A percentile compares a stretch with the other conserved stretches of the same genome.
Evolutionary conservation across 345 rosid species (phyloP).

Genomic region (Citrus maxima): DNA sequence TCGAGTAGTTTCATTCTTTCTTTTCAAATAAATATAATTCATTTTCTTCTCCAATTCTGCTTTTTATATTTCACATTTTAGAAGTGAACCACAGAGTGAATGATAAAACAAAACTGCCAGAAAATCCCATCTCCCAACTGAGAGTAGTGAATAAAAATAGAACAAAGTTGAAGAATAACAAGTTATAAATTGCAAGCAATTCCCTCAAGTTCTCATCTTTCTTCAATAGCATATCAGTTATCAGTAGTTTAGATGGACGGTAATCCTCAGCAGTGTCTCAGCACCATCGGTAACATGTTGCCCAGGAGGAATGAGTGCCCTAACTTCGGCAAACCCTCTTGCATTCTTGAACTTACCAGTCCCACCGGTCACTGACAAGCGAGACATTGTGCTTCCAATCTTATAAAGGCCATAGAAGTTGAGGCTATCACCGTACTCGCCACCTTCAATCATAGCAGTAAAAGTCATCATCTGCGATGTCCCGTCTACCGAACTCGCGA

Average conservation of each 20-base stretch:
- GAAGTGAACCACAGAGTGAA: background rate
- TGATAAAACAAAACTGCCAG: background rate
- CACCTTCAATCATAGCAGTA: slow-evolving; percentile 51
- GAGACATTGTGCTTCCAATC: slow-evolving; percentile 43
- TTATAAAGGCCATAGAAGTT: slow-evolving; percentile 47
- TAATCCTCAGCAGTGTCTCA: slow-evolving; percentile 46
- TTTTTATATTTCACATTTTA: background rate
- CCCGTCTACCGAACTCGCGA: slow-evolving; percentile 48
- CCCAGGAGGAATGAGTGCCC: slow-evolving; percentile 49
- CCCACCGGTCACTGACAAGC: slow-evolving; percentile 43
- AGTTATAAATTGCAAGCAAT: no score
- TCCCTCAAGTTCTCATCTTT: background rate
- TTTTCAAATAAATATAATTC: background rate
- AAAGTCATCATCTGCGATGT: slow-evolving; percentile 54
- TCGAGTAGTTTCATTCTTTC: background rate
- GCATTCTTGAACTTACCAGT: slow-evolving; percentile 50
- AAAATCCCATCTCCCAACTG: background rate
- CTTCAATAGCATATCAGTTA: background rate
- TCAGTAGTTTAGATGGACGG: slow-evolving; percentile 32
- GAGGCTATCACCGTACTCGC: slow-evolving; percentile 50
- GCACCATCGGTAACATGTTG: slow-evolving; percentile 38
- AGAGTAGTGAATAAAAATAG: background rate
- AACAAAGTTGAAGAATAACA: background rate
- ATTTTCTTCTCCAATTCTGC: background rate
- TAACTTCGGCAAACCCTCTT: slow-evolving; percentile 36